These are phyloP conservation scores for Entrophospora sp. DNA, from an alignment of 192 early-diverging fungal species.

Conservation along the genomic window DNA sequence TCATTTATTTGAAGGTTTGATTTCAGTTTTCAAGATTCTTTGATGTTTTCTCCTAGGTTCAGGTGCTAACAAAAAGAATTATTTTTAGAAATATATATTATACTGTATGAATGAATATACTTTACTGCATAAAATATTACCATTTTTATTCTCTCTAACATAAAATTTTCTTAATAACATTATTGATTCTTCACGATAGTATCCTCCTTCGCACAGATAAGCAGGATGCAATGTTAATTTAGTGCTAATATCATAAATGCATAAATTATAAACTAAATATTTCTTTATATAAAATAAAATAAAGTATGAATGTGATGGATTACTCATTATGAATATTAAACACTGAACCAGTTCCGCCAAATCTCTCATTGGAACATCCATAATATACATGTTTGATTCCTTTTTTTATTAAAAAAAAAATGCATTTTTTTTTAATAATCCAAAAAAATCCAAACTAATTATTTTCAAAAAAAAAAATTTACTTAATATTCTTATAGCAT, in stretches of 20 bases:
- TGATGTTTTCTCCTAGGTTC: slow-evolving; percentile 80
- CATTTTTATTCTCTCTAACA: slow-evolving; percentile 81
- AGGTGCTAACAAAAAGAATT: slow-evolving; percentile 50
- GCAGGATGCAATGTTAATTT: slow-evolving; percentile 24
- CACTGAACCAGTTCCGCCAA: slow-evolving; percentile 95
- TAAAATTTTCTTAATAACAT: slow-evolving; percentile 86
- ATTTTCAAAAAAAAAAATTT: slow-evolving; percentile 5
- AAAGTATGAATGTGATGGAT: too few relatives aligned
- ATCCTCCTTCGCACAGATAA: slow-evolving; percentile 61
- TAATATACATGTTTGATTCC: slow-evolving; percentile 80
- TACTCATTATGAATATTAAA: slow-evolving; percentile 68
- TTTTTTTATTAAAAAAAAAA: slow-evolving; percentile 5
- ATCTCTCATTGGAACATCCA: slow-evolving; percentile 89
- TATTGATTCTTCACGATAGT: slow-evolving; percentile 73
- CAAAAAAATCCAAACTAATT: too few relatives aligned
- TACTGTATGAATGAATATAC: not conserved
- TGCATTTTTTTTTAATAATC: too few relatives aligned
- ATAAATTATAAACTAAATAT: not conserved
- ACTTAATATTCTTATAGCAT: slow-evolving; percentile 76
- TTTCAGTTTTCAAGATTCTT: slow-evolving; percentile 69
- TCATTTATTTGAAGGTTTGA: not conserved
- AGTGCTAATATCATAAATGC: slow-evolving; percentile 9
- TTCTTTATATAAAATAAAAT: slow-evolving; percentile 8
- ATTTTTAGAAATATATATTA: not conserved
- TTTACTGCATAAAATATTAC: slow-evolving; percentile 32